These are phyloP conservation scores for Vitis vinifera DNA, from an alignment of 164 flowering plant species.

Conservation along the genomic window ASM3070453v1 NC_081809.1:2851501-2852000, in stretches of 20 bases:
- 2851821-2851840: slow-evolving; percentile 54
- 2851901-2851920: slow-evolving; percentile 68
- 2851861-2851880: slow-evolving; percentile 93
- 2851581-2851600: background rate
- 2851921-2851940: slow-evolving; percentile 83
- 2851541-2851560: slow-evolving; percentile 2
- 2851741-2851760: slow-evolving; percentile 74
- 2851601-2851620: no score
- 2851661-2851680: background rate
- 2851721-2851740: slow-evolving; percentile 44
- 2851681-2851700: background rate
- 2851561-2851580: background rate
- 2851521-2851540: background rate
- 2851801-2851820: slow-evolving; percentile 96
- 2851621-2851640: no score
- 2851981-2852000: background rate
- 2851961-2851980: background rate
- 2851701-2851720: slow-evolving; percentile 63
- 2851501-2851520: no score
- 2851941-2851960: slow-evolving; percentile 81
- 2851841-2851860: slow-evolving; percentile 78
- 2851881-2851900: slow-evolving; percentile 79
- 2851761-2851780: slow-evolving; percentile 76
- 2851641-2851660: background rate
- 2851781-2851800: slow-evolving; percentile 83